Evolutionary conservation across 441 rosid genomes (phyloP).

Genomic region (Syzygium syzygioides): DNA sequence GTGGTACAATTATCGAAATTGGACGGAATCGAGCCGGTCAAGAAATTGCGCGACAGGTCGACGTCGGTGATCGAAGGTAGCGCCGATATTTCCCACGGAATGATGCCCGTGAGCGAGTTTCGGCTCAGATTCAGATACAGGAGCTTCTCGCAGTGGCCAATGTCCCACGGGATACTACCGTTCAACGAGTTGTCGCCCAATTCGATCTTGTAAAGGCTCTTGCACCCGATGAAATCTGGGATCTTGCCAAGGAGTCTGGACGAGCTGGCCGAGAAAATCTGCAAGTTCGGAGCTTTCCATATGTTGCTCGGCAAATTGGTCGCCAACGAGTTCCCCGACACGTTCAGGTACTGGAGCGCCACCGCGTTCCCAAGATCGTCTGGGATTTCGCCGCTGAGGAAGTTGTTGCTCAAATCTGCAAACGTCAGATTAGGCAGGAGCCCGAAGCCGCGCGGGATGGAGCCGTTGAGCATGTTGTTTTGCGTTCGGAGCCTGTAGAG

Average conservation of each 20-base stretch:
- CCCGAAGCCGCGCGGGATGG: constrained; percentile 73
- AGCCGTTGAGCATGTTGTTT: constrained; percentile 57
- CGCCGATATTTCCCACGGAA: constrained; percentile 81
- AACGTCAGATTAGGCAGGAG: constrained; percentile 47
- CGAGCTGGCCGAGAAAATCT: constrained; percentile 65
- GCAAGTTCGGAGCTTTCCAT: constrained; percentile 64
- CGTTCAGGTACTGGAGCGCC: constrained; percentile 60
- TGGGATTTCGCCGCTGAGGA: constrained; percentile 58
- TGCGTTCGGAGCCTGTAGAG: constrained; percentile 62
- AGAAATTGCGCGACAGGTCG: constrained; percentile 67
- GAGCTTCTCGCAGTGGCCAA: constrained; percentile 82
- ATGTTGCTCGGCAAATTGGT: constrained; percentile 39
- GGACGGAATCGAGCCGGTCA: constrained; percentile 81
- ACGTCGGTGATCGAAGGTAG: constrained; percentile 65
- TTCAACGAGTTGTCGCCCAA: constrained; percentile 60
- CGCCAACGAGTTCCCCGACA: constrained; percentile 55
- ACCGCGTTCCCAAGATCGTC: constrained; percentile 54
- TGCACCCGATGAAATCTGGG: constrained; percentile 69
- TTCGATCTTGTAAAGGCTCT: constrained; percentile 64
- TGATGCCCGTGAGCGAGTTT: constrained; percentile 66
- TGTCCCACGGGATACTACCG: constrained; percentile 75
- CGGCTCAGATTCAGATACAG: constrained; percentile 54
- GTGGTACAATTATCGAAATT: constrained; percentile 73
- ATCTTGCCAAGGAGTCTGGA: constrained; percentile 45
- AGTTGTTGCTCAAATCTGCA: constrained; percentile 68